Evolutionary conservation across 2,329 filamentous ascomycete genomes (phyloP).

Genomic region (Alternaria sp.): DNA sequence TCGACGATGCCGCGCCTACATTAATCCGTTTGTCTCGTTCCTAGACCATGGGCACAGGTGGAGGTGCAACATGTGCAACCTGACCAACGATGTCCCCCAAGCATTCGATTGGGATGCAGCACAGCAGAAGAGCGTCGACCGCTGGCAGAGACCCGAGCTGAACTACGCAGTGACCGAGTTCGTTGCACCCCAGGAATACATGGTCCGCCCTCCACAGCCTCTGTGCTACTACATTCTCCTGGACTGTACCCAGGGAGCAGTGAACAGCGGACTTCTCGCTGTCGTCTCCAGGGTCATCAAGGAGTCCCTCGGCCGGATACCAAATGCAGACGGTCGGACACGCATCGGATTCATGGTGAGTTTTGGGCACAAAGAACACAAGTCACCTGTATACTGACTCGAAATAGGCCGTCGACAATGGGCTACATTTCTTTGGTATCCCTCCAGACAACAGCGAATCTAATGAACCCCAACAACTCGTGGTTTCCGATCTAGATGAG

Average conservation of each 20-base stretch:
- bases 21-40: conserved; percentile 95
- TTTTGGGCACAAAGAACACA: background rate
- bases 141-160: conserved; percentile 90
- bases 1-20: conserved; percentile 90
- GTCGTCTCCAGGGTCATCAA: conserved; percentile 92
- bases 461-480: conserved; percentile 87
- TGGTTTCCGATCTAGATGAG: conserved; percentile 94
- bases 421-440: conserved; percentile 94
- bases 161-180: conserved; percentile 98
- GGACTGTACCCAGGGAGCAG: conserved; percentile 66
- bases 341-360: conserved; percentile 84
- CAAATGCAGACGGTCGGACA: conserved; percentile 94
- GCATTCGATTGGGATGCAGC: conserved; percentile 98
- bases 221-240: conserved; percentile 47
- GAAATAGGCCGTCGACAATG: conserved; percentile 77
- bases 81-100: conserved; percentile 98
- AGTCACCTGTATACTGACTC: background rate
- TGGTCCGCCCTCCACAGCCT: conserved; percentile 96
- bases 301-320: conserved; percentile 94
- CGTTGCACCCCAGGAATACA: conserved; percentile 97
- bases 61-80: conserved; percentile 99
- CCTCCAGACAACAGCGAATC: conserved; percentile 87
- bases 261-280: conserved; percentile 82
- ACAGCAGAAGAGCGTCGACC: conserved; percentile 87
- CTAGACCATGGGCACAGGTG: conserved; percentile 96